Conservation (phyloP, 1,284 basidiomycete species). For the Takashimella tepidaria region DNA sequence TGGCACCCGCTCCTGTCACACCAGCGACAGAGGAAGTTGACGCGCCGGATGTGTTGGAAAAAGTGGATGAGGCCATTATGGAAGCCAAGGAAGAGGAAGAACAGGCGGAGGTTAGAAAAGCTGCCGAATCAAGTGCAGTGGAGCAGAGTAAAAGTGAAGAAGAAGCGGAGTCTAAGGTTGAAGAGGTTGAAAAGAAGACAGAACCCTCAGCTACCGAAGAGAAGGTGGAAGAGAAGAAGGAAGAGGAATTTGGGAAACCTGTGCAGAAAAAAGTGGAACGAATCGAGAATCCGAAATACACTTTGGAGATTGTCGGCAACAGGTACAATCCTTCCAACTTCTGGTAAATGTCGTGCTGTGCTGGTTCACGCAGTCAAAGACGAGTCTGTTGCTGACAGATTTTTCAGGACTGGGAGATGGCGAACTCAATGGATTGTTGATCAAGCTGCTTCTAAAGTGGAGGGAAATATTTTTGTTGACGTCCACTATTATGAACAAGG, state of each 20-base stretch:
- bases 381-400: slow-evolving; percentile 4
- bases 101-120: slow-evolving; percentile 8
- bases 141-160: slow-evolving; percentile 1
- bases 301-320: slow-evolving; percentile 80
- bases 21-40: slow-evolving; percentile 27
- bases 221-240: slow-evolving; percentile 6
- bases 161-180: slow-evolving; percentile 6
- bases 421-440: slow-evolving; percentile 55
- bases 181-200: no score
- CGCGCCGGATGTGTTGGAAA: slow-evolving; percentile 27
- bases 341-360: slow-evolving; percentile 56
- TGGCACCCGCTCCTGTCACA: neutral
- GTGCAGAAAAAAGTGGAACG: slow-evolving; percentile 19
- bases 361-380: neutral
- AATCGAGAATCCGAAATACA: slow-evolving; percentile 52
- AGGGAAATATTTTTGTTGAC: slow-evolving; percentile 66
- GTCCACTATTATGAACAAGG: slow-evolving; percentile 97
- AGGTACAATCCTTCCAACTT: slow-evolving; percentile 88
- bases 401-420: slow-evolving; percentile 81
- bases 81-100: slow-evolving; percentile 24
- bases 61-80: slow-evolving; percentile 28
- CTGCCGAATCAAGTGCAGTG: slow-evolving; percentile 1
- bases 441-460: slow-evolving; percentile 34
- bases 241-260: slow-evolving; percentile 6
- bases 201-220: slow-evolving; percentile 8